A percentile compares a stretch with the other conserved stretches of the same genome.
Conservation (phyloP, 1,284 basidiomycete genomes). For the Ceratobasidium sp. region DNA sequence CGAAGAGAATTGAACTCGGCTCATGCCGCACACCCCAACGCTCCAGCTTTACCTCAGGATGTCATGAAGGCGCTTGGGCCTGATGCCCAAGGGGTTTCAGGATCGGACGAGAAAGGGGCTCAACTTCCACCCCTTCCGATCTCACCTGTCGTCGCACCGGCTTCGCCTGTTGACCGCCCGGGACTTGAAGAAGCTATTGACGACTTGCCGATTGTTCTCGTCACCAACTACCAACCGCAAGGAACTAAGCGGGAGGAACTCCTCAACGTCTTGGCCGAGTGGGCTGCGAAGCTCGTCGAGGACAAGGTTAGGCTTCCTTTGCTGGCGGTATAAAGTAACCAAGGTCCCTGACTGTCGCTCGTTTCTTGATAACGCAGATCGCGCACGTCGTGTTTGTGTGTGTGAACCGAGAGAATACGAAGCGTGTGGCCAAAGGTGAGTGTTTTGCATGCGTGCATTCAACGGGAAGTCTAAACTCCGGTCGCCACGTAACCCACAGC, state of each 20-base stretch:
- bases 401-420: constrained; percentile 90
- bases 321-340: neutral
- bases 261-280: constrained; percentile 82
- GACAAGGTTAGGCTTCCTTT: constrained; percentile 69
- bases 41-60: constrained; percentile 4
- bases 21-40: neutral
- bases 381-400: constrained; percentile 94
- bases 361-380: constrained; percentile 60
- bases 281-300: constrained; percentile 86
- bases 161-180: constrained; percentile 5
- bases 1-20: constrained; percentile 49
- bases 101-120: constrained; percentile 58
- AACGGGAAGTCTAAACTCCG: neutral
- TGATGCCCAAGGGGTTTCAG: constrained; percentile 9
- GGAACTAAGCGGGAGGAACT: constrained; percentile 78
- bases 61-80: neutral
- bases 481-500: constrained; percentile 62
- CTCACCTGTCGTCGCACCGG: constrained; percentile 6
- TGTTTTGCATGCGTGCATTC: constrained; percentile 17
- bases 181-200: constrained; percentile 64
- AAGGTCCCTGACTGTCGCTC: neutral
- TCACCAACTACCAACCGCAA: constrained; percentile 81
- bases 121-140: constrained; percentile 44
- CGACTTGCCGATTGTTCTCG: constrained; percentile 85
- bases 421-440: constrained; percentile 82